A percentile compares a stretch with the other conserved stretches of the same genome.
Conservation (phyloP, 2,329 filamentous ascomycete genomes). For the Sclerotinia minor region DNA sequence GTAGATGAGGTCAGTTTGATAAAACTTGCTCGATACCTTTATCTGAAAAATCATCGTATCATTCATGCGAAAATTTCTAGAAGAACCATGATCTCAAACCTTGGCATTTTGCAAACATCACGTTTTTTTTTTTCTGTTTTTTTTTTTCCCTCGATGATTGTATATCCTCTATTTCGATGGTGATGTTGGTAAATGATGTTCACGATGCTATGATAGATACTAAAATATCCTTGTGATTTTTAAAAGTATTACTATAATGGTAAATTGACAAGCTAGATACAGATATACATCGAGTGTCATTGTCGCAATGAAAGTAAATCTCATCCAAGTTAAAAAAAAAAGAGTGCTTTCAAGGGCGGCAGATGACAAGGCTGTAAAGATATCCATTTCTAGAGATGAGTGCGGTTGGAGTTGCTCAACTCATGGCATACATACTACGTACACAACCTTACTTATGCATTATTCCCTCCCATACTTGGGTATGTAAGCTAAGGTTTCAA, state of each 20-base stretch:
- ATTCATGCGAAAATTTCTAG: slow-evolving; percentile 14
- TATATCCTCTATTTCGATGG: not conserved
- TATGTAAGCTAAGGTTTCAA: slow-evolving; percentile 14
- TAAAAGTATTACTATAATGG: slow-evolving; percentile 5
- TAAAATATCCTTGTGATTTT: not conserved
- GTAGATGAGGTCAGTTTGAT: not conserved
- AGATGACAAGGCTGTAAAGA: not conserved
- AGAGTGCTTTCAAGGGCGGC: not conserved
- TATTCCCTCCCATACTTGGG: not conserved
- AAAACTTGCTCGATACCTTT: not conserved
- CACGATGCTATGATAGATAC: too few relatives aligned
- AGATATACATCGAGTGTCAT: not conserved
- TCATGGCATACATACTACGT: too few relatives aligned
- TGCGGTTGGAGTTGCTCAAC: slow-evolving; percentile 10
- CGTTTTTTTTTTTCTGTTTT: too few relatives aligned
- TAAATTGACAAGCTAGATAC: not conserved
- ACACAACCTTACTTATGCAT: not conserved
- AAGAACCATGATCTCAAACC: slow-evolving; percentile 1
- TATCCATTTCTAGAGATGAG: not conserved
- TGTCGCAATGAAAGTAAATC: slow-evolving; percentile 7
- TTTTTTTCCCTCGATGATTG: not conserved
- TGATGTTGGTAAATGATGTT: not conserved
- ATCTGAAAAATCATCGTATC: not conserved
- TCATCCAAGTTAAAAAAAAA: too few relatives aligned
- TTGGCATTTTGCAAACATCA: not conserved